These are phyloP conservation scores for Rhynchosporium graminicola DNA, from an alignment of 2,329 filamentous ascomycete genomes.

Conservation along the genomic window DNA sequence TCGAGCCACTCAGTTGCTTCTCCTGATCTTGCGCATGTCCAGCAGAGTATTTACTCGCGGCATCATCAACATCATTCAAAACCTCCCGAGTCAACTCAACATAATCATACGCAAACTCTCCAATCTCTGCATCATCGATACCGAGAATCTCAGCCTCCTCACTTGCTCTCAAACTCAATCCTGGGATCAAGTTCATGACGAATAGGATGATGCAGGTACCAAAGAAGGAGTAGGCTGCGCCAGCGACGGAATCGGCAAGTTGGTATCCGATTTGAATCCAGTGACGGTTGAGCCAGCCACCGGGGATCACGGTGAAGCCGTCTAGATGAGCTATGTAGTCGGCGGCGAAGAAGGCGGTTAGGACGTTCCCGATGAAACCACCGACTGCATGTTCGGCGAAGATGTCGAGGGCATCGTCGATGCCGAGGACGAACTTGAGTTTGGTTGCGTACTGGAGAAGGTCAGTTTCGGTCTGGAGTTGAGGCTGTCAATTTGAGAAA, in stretches of 20 bases:
- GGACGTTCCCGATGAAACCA: constrained; percentile 75
- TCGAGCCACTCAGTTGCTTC: constrained; percentile 4
- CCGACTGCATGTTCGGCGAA: constrained; percentile 82
- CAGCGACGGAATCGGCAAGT: constrained; percentile 76
- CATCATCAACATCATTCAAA: constrained; percentile 37
- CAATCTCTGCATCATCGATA: constrained; percentile 87
- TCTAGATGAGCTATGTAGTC: constrained; percentile 84
- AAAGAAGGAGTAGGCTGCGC: constrained; percentile 75
- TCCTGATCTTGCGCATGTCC: constrained; percentile 1
- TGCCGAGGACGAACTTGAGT: constrained; percentile 78
- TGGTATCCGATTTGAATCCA: constrained; percentile 85
- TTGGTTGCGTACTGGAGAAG: constrained; percentile 72
- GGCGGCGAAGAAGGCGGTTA: constrained; percentile 80
- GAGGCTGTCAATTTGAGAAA: no score
- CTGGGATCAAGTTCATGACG: constrained; percentile 76
- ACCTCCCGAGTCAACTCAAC: constrained; percentile 75
- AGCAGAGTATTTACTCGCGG: constrained; percentile 20
- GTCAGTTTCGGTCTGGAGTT: constrained; percentile 6
- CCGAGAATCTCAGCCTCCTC: constrained; percentile 81
- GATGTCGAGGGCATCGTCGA: constrained; percentile 87
- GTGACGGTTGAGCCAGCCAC: constrained; percentile 82
- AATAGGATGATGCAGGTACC: constrained; percentile 79
- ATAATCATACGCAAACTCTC: constrained; percentile 95
- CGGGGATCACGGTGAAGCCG: constrained; percentile 63
- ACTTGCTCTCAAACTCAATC: constrained; percentile 69